phyloP scores from a whole-genome alignment of 31 red algal species.

The Porphyra umbilicalis region DNA sequence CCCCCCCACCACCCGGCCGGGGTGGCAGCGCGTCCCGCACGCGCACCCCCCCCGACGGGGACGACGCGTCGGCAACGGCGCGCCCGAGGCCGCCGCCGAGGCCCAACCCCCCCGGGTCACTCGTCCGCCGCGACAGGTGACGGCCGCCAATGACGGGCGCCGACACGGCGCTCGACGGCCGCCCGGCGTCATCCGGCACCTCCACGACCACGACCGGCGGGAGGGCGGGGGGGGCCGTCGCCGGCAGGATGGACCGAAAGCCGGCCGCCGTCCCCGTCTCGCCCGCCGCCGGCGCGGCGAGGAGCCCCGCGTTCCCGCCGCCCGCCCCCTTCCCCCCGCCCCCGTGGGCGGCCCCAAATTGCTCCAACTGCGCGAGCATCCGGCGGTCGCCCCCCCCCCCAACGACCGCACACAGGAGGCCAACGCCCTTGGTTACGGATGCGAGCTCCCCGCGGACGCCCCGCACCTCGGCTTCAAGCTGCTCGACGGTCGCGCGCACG shows the following conservation, averaged over 20 bases:
- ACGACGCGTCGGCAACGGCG: neutral
- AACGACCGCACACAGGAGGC: neutral
- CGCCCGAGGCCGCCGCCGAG: too few species aligned
- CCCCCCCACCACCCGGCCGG: neutral
- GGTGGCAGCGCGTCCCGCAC: neutral
- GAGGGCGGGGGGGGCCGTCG: neutral
- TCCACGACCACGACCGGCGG: neutral
- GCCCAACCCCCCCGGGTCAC: too few species aligned
- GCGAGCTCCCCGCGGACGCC: neutral
- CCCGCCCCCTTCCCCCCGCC: neutral
- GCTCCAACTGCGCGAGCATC: neutral
- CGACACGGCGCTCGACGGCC: neutral
- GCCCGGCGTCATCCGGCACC: neutral
- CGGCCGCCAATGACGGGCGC: neutral
- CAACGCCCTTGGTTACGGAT: neutral
- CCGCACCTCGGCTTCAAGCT: neutral
- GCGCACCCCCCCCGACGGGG: neutral
- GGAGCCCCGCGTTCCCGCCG: neutral
- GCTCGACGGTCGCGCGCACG: neutral
- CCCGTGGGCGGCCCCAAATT: neutral
- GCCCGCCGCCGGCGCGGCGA: neutral
- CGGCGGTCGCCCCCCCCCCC: neutral
- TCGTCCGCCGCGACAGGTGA: neutral
- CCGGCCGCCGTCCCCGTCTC: neutral
- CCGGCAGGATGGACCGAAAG: neutral